Base-by-base conservation (phyloP, 164 flowering plant species). In the Magnolia officinalis region DNA sequence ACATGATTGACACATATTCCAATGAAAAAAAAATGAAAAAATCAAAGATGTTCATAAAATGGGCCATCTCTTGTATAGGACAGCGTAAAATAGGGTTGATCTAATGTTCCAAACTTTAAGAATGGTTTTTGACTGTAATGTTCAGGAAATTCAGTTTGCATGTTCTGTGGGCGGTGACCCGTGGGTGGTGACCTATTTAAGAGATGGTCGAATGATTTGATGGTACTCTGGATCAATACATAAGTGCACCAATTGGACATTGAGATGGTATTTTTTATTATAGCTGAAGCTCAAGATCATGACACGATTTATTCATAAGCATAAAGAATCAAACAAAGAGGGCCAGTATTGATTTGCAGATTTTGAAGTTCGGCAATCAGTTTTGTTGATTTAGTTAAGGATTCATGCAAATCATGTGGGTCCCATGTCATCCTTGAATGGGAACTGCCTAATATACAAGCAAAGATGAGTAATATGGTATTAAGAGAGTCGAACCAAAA, bases 401-500 rank as follows among this genome's bases (percentile, higher is more conserved):
- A 55, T 11, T 55, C 13, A 55, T 11, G 61, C 61, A 11, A 10
- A 11, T 55, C 61, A 55, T 55, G 18, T 11, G 18, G 61, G 13
- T 55, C 61, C 18, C 61, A 8, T 11, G 13, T 11, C 13, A 55
- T 11, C 18, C 18, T 16, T 11, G 13, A 11, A 55, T 55, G 18
- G 61, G 61, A 55, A 0, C 61, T 0, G 10, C 18, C 18, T 11
- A 55, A 55, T 55, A 16, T 55, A 55, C 2, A 16, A 14, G 18
- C 14, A 55, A 55, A 11, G 18, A 13, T 16, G 18, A 55, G 13
- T 55, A 55, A 55, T 6, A 55, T 8, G n/a, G 37, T 68, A 16
- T 31, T 14, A 24, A 51, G 67, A 20, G 29, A 24, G 21, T n/a
- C 31, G 2, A 23, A 83, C 86, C 84, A 63, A 83, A 86, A 9